Evolutionary conservation across 1,284 basidiomycete species (phyloP), one percentile per base, ranked within the genome.

Genomic region (Peniophora sp.): DNA sequence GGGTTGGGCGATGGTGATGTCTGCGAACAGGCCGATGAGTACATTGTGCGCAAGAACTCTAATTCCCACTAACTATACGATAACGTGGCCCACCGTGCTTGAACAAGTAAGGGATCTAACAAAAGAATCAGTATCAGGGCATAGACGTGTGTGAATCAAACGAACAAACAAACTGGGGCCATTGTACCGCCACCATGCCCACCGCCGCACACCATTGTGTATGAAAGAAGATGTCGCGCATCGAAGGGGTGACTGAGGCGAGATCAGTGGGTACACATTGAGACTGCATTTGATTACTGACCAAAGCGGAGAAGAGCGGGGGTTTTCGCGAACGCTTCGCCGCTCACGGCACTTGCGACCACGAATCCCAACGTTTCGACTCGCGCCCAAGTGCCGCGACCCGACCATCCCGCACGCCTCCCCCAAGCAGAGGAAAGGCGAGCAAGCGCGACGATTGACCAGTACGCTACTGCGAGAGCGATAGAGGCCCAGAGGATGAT

Each of bases 171-270:
- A 95, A 98, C 12, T 77, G 72, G 1, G 96, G 95, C 95, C 95
- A 99, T 61, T 91, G 76, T 24, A 98, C 92, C 24, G 92, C 89
- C 47, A 97, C 82, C 89, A 97, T 96, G 23, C 84, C 85, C 20
- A 98, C 71, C 46, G 85, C 79, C 23, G 88, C 78, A 63, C 86
- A 88, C 85, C 87, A 98, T 60, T 97, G 94, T 0, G 93, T 88
- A 62, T 96, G 92, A 62, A 92, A 88, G 48, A 97, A 78, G 52
- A 99, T 81, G 66, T 99, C 96, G 54, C 94, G 79, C 69, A 95
- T 74, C 3, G 92, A 92, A 0, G 96, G 95, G 0, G 96, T 97
- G 55, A 88, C 92, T 92, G 55, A 3, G 47, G n/a, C 51, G 51
- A 42, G 43, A 12, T 32, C 36, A 18, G 20, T 18, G 45, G 17